Base-by-base conservation (phyloP, 2,329 filamentous ascomycete genomes). In the Fusarium nelsonii region DNA sequence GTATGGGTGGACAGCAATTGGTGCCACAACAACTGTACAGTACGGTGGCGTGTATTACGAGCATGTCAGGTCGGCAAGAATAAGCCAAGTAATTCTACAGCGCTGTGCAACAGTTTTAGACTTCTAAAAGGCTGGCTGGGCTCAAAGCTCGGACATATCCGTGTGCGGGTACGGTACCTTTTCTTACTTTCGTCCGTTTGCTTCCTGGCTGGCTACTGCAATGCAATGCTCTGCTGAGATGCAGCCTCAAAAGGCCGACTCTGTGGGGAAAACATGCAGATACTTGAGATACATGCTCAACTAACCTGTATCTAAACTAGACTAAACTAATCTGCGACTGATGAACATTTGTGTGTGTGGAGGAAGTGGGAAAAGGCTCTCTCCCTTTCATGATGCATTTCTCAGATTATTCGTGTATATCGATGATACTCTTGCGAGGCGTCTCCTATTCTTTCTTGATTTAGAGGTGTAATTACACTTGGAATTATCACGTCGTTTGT, bases 181-280 rank as follows among this genome's bases (percentile, higher is more conserved):
- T 28, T n/a, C 28, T 51, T 40, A 30, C 12, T n/a, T 32, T 33
- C 15, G 28, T 15, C 30, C 30, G 30, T 11, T 30, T 8, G 30
- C 30, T n/a, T n/a, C n/a, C n/a, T 30, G 10, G 10, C 8, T 30
- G 10, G 8, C 30, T 30, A 30, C 32, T 63, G 58, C 32, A 32
- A 43, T 63, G 55, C 36, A 53, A 67, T 67, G 51, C 34, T 51
- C 36, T 51, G 48, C 43, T 65, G 43, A 67, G 58, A 68, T 56
- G 62, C 67, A 70, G 53, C 58, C 58, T 68, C 63, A 64, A 68
- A 64, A 51, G 45, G 39, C 61, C 45, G 36, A 60, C 23, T 39
- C 46, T 63, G 49, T 69, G 65, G 56, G 61, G 63, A 70, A 70
- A 43, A 64, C 33, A 43, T 68, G 54, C 63, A 70, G 41, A 62